Conservation (phyloP, 2,329 filamentous ascomycete species). For the Scytalidium sp. region DNA sequence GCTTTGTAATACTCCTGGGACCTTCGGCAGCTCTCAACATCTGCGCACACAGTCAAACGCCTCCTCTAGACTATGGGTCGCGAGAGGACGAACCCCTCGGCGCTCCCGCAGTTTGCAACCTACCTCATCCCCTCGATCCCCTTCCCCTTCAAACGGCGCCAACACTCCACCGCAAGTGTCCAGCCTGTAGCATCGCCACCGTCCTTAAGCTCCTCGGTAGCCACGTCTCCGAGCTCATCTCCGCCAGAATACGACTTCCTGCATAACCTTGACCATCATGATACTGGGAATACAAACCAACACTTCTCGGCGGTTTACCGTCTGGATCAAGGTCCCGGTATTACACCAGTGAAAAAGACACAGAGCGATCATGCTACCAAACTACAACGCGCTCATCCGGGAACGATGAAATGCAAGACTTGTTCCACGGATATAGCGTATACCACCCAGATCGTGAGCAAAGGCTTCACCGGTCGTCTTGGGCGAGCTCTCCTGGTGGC, state of each 20-base stretch:
- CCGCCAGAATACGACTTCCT: constrained; percentile 8
- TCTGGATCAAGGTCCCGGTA: no score
- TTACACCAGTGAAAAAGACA: constrained; percentile 14
- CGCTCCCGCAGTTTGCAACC: constrained; percentile 37
- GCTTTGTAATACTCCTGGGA: no score
- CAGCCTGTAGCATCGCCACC: constrained; percentile 25
- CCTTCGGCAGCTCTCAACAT: background rate
- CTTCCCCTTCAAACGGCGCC: constrained; percentile 42
- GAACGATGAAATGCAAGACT: constrained; percentile 55
- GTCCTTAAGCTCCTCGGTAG: constrained; percentile 32
- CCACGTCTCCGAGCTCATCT: constrained; percentile 19
- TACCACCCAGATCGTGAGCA: constrained; percentile 58
- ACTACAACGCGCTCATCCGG: constrained; percentile 44
- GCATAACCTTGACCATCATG: background rate
- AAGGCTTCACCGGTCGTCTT: constrained; percentile 64
- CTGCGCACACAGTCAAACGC: background rate
- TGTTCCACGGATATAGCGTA: constrained; percentile 63
- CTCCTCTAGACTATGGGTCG: constrained; percentile 10
- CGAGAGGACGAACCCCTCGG: constrained; percentile 7
- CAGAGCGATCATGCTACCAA: background rate
- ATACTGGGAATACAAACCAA: constrained; percentile 17
- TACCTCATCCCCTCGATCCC: constrained; percentile 51
- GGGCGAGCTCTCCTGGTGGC: constrained; percentile 62
- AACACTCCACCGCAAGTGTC: constrained; percentile 27
- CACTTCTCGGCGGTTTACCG: no score